Base-by-base conservation (phyloP, 2,329 filamentous ascomycete species). In the Aspergillus piperis region DNA sequence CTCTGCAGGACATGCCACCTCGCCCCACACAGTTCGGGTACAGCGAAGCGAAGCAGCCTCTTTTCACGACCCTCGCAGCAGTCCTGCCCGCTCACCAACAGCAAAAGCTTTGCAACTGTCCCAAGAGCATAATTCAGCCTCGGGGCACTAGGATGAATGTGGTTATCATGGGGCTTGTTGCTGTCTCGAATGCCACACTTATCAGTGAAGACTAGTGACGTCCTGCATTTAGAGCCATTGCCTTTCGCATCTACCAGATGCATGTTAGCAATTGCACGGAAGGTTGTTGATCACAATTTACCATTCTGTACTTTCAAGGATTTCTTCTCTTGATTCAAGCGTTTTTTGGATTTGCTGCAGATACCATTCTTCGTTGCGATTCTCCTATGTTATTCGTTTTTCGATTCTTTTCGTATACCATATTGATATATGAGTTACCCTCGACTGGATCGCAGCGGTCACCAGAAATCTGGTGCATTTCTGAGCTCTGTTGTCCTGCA, bases 391-490 rank as follows among this genome's bases (percentile, higher is more conserved):
- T 59, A 10, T 19, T 50, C 23, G 15, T 10, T 41, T 41, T 19
- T 8, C 15, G n/a, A 32, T 41, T 17, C 11, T 39, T 15, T 49
- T n/a, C 47, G 25, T 27, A 50, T 23, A 17, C 44, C 11, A 27
- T 32, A 30, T 50, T 21, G 10, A 30, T 15, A n/a, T 11, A 32
- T 57, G 11, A 13, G 11, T 25, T 41, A 41, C 32, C 52, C 51
- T 23, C 42, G 54, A 53, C 39, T 58, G 44, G 58, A 19, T 58
- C 36, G 44, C 21, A 19, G 51, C 8, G 21, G 58, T 59, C 41
- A 54, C 53, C 21, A 53, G 51, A 47, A 3, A 21, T 21, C 53
- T 47, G 8, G 25, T 41, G 38, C 21, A 44, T 53, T 58, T 57
- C 11, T 23, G 41, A 27, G 53, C 23, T 19, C 41, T 3, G 32